phyloP scores from a whole-genome alignment of 257 asterid species.

The Nicotiana knightiana region DNA sequence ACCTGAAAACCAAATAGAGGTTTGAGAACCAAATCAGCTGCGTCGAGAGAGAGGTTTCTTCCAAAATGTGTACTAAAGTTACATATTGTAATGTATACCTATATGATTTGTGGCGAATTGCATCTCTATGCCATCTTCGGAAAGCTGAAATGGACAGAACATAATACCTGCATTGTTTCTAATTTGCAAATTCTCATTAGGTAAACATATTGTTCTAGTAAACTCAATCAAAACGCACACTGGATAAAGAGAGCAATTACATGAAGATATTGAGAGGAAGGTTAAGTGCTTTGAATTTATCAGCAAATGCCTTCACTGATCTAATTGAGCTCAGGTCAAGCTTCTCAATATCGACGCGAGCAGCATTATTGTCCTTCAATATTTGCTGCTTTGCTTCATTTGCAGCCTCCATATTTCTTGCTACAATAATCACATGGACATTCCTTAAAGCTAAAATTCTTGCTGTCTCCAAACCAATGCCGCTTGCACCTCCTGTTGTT shows the following conservation, averaged over 20 bases:
- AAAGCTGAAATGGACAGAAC: conserved; percentile 75
- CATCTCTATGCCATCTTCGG: conserved; percentile 74
- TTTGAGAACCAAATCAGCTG: background rate
- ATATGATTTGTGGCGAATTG: conserved; percentile 93
- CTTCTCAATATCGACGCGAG: conserved; percentile 51
- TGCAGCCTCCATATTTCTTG: conserved; percentile 72
- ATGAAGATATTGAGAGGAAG: conserved; percentile 85
- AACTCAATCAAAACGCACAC: background rate
- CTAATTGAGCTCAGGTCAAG: conserved; percentile 67
- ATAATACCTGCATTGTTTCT: conserved; percentile 94
- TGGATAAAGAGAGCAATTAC: conserved; percentile 21
- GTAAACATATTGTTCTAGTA: background rate
- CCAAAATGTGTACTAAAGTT: background rate
- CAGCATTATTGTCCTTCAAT: conserved; percentile 35
- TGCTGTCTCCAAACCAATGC: conserved; percentile 78
- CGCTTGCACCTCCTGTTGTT: conserved; percentile 71
- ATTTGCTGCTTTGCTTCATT: conserved; percentile 55
- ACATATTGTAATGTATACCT: conserved; percentile 28
- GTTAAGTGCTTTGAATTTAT: conserved; percentile 46
- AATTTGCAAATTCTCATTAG: conserved; percentile 3
- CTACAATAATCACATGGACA: conserved; percentile 69
- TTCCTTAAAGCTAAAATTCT: conserved; percentile 64
- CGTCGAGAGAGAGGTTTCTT: no score
- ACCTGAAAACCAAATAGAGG: conserved; percentile 32
- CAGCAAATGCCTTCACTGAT: conserved; percentile 55